Evolutionary conservation across 176 grass and related monocot species (phyloP).

Genomic region (Aegilops sharonensis): DNA sequence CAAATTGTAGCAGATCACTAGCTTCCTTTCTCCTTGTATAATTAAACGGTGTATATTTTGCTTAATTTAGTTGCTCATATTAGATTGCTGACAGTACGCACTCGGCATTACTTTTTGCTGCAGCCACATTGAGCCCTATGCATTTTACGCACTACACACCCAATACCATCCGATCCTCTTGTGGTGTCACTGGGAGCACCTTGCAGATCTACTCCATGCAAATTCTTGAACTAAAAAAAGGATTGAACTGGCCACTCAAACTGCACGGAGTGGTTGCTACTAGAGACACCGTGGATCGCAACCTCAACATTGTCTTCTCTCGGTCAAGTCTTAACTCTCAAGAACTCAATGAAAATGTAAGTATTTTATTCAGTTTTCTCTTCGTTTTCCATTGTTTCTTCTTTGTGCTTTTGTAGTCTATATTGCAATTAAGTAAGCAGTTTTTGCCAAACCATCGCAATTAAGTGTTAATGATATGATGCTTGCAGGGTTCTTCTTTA

Average conservation of each 20-base stretch:
- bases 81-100: background rate
- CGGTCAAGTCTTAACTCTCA: background rate
- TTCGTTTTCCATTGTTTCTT: background rate
- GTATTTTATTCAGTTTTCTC: background rate
- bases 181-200: background rate
- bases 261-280: background rate
- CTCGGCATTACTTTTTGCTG: background rate
- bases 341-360: background rate
- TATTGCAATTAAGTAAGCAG: too few species aligned
- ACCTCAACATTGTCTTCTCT: background rate
- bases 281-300: background rate
- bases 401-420: background rate
- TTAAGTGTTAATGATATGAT: background rate
- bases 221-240: background rate
- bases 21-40: background rate
- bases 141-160: background rate
- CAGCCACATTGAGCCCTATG: constrained; percentile 1
- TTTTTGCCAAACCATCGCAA: too few species aligned
- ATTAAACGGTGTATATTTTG: background rate
- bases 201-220: background rate
- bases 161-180: background rate
- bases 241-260: constrained; percentile 9
- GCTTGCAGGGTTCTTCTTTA: background rate
- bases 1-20: background rate
- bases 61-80: background rate